A percentile compares a stretch with the other conserved stretches of the same genome.
These are phyloP conservation scores for Leccinum longicurvipes DNA, from an alignment of 768 basidiomycete genomes.

Conservation along the genomic window DNA sequence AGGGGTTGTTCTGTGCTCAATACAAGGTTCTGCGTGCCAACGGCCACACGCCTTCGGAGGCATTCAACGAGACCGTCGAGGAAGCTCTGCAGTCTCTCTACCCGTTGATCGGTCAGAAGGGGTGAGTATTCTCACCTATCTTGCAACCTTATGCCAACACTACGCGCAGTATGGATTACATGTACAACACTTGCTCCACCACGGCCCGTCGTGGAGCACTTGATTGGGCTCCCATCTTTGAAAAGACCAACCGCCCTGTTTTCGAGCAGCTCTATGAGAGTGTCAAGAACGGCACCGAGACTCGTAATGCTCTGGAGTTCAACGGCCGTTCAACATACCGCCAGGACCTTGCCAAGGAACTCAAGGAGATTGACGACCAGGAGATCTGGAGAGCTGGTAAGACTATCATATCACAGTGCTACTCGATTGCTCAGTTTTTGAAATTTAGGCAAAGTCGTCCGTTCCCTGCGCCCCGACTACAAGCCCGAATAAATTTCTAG, in stretches of 20 bases:
- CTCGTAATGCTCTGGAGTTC: slow-evolving; percentile 94
- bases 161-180: slow-evolving; percentile 87
- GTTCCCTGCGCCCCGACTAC: slow-evolving; percentile 83
- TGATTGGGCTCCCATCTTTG: slow-evolving; percentile 98
- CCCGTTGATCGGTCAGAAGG: slow-evolving; percentile 93
- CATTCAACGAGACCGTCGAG: slow-evolving; percentile 99
- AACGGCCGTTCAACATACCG: slow-evolving; percentile 92
- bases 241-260: slow-evolving; percentile 89
- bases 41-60: slow-evolving; percentile 95
- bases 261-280: slow-evolving; percentile 95
- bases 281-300: slow-evolving; percentile 94
- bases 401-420: slow-evolving; percentile 20
- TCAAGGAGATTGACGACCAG: slow-evolving; percentile 93
- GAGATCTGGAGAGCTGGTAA: slow-evolving; percentile 96
- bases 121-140: slow-evolving; percentile 43
- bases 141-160: background rate
- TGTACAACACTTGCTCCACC: slow-evolving; percentile 99
- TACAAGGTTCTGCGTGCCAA: slow-evolving; percentile 97
- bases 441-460: slow-evolving; percentile 75
- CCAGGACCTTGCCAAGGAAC: slow-evolving; percentile 86
- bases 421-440: slow-evolving; percentile 7
- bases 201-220: slow-evolving; percentile 98
- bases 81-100: slow-evolving; percentile 99
- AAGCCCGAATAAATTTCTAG: slow-evolving; percentile 51
- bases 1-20: slow-evolving; percentile 99